phyloP scores from a whole-genome alignment of 2,329 filamentous ascomycete species.

The Paecilomyces sp. region DNA sequence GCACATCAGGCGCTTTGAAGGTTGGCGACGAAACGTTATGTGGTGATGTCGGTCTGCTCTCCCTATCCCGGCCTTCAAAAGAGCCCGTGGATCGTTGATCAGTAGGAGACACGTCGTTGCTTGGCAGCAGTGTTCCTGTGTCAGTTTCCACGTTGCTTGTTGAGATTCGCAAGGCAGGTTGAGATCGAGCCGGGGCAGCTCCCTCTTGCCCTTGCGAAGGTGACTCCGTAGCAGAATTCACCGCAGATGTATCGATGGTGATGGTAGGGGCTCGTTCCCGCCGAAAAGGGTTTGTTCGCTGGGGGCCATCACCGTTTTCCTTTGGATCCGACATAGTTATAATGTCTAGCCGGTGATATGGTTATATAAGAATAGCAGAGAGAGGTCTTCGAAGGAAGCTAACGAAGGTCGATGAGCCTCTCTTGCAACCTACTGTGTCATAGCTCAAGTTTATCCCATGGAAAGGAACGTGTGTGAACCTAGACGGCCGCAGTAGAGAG shows the following conservation, averaged over 20 bases:
- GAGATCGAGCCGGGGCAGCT: slow-evolving; percentile 26
- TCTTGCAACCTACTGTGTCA: not conserved
- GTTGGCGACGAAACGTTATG: slow-evolving; percentile 62
- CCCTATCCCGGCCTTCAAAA: slow-evolving; percentile 49
- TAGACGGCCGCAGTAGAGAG: not conserved
- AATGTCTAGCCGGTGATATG: not conserved
- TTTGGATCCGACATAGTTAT: slow-evolving; percentile 24
- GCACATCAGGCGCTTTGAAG: slow-evolving; percentile 43
- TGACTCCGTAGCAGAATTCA: slow-evolving; percentile 33
- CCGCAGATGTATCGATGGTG: slow-evolving; percentile 51
- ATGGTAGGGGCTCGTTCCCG: slow-evolving; percentile 47
- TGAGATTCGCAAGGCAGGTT: slow-evolving; percentile 29
- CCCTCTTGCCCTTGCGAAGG: slow-evolving; percentile 23
- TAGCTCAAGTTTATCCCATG: not conserved
- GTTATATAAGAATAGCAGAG: not conserved
- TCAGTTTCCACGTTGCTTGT: slow-evolving; percentile 29
- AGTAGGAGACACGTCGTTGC: slow-evolving; percentile 32
- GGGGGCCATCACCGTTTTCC: slow-evolving; percentile 18
- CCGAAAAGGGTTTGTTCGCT: slow-evolving; percentile 25
- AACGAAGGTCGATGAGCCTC: not conserved
- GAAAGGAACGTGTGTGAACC: not conserved
- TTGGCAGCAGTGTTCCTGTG: slow-evolving; percentile 20
- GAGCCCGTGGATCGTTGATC: slow-evolving; percentile 49
- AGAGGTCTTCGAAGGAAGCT: not conserved
- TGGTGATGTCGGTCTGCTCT: slow-evolving; percentile 58